Percentiles rank a stretch among this genome's conserved stretches.
phyloP scores from a whole-genome alignment of 192 early-diverging fungal genomes.

The Gaertneriomyces sp. region DNA sequence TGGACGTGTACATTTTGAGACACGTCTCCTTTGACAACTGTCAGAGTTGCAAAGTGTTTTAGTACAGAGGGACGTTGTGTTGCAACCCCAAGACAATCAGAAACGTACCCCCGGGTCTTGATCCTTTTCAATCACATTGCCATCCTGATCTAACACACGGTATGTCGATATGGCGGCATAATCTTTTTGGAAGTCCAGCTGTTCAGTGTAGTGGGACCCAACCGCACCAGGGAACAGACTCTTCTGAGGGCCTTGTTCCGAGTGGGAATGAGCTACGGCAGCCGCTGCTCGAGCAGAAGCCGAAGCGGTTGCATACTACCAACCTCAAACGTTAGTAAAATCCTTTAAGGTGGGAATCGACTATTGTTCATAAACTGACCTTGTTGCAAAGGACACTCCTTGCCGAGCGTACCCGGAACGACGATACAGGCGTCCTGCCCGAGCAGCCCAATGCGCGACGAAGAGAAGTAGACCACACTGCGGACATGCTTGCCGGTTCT shows the following conservation, averaged over 20 bases:
- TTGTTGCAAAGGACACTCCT: too few species aligned
- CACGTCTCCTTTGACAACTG: slow-evolving; percentile 74
- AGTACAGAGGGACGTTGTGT: background rate
- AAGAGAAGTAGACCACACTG: too few species aligned
- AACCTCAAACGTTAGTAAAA: too few species aligned
- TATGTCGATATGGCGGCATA: slow-evolving; percentile 76
- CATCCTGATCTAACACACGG: slow-evolving; percentile 87
- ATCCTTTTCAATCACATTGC: slow-evolving; percentile 65
- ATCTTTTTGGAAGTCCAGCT: slow-evolving; percentile 40
- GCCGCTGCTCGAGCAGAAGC: background rate
- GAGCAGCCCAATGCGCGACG: too few species aligned
- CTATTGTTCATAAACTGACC: too few species aligned
- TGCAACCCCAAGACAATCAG: background rate
- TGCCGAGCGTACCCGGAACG: too few species aligned
- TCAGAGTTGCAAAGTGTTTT: background rate
- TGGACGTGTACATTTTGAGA: slow-evolving; percentile 81
- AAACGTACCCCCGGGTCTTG: slow-evolving; percentile 63
- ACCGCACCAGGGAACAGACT: slow-evolving; percentile 48
- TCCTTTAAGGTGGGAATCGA: too few species aligned
- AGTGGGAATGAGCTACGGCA: background rate
- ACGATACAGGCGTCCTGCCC: too few species aligned
- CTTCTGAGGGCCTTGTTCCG: background rate
- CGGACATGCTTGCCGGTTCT: too few species aligned
- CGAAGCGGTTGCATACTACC: too few species aligned
- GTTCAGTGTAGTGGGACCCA: slow-evolving; percentile 49